Evolutionary conservation across 73 alveolate species (phyloP).

Genomic region (Tetrahymena elliotti): DNA sequence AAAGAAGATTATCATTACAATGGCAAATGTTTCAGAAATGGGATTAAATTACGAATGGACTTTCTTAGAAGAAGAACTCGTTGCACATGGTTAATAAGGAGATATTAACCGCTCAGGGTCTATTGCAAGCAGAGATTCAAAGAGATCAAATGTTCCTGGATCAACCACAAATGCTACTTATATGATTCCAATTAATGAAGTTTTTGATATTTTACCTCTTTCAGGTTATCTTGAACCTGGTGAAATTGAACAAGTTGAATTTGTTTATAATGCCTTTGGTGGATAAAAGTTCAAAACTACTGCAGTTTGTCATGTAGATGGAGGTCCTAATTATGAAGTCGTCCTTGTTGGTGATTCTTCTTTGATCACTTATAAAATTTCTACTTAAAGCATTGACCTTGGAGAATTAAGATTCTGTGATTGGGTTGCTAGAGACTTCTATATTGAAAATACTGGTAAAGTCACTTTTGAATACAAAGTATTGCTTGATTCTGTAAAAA

Average conservation of each 20-base stretch:
- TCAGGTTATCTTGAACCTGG: slow-evolving; percentile 96
- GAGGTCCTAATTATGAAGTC: slow-evolving; percentile 99
- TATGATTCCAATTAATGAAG: slow-evolving; percentile 83
- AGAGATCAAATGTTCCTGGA: not conserved
- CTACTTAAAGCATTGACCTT: slow-evolving; percentile 88
- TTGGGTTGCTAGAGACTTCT: slow-evolving; percentile 82
- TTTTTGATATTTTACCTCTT: slow-evolving; percentile 98
- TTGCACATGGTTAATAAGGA: not conserved
- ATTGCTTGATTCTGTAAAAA: slow-evolving; percentile 69
- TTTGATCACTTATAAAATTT: slow-evolving; percentile 81
- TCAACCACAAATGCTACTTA: not conserved
- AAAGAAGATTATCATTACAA: slow-evolving; percentile 91
- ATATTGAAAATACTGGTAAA: slow-evolving; percentile 92
- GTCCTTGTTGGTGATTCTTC: slow-evolving; percentile 95
- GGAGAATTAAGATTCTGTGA: slow-evolving; percentile 97
- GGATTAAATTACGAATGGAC: slow-evolving; percentile 98
- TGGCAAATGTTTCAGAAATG: slow-evolving; percentile 93
- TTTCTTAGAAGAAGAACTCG: slow-evolving; percentile 88
- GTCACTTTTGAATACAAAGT: slow-evolving; percentile 96
- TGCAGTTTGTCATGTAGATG: slow-evolving; percentile 97
- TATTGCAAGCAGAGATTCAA: not conserved
- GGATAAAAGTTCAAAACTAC: slow-evolving; percentile 85
- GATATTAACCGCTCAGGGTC: slow-evolving; percentile 2
- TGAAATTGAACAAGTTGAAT: slow-evolving; percentile 91
- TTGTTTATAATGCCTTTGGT: slow-evolving; percentile 91